Evolutionary conservation across 495 filamentous ascomycete species (phyloP).

Genomic region (Ascobolus immersus): DNA sequence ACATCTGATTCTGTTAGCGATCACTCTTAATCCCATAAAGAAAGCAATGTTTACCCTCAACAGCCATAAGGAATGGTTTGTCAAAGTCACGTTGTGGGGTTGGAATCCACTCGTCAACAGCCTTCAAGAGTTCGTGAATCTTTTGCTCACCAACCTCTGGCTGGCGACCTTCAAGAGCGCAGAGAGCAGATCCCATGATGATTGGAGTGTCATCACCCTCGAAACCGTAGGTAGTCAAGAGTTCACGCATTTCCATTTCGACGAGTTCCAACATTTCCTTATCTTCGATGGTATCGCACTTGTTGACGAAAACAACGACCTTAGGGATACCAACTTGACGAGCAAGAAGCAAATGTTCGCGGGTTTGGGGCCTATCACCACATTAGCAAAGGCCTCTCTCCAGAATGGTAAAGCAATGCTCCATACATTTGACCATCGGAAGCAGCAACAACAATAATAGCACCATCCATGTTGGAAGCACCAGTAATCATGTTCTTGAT

Average conservation of each 20-base stretch:
- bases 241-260: slow-evolving; percentile 99
- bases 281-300: slow-evolving; percentile 88
- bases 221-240: slow-evolving; percentile 75
- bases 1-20: slow-evolving; percentile 31
- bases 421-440: slow-evolving; percentile 88
- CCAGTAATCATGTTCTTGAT: slow-evolving; percentile 99
- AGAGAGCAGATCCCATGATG: slow-evolving; percentile 83
- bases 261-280: slow-evolving; percentile 98
- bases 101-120: slow-evolving; percentile 91
- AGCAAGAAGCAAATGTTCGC: slow-evolving; percentile 91
- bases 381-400: slow-evolving; percentile 1
- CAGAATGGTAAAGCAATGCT: background rate
- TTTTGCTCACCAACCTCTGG: slow-evolving; percentile 66
- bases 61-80: slow-evolving; percentile 95
- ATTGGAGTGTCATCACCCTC: slow-evolving; percentile 96
- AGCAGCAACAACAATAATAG: slow-evolving; percentile 94
- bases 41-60: slow-evolving; percentile 29
- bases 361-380: slow-evolving; percentile 56
- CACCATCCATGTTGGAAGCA: slow-evolving; percentile 91
- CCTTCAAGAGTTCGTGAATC: slow-evolving; percentile 67
- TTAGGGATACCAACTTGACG: slow-evolving; percentile 93
- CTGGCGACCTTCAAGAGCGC: slow-evolving; percentile 66
- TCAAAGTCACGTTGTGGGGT: slow-evolving; percentile 72
- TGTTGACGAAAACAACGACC: slow-evolving; percentile 98
- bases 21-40: too few species aligned